Conservation (phyloP, 352 stramenopile species). For the Phytophthora europaea region DNA sequence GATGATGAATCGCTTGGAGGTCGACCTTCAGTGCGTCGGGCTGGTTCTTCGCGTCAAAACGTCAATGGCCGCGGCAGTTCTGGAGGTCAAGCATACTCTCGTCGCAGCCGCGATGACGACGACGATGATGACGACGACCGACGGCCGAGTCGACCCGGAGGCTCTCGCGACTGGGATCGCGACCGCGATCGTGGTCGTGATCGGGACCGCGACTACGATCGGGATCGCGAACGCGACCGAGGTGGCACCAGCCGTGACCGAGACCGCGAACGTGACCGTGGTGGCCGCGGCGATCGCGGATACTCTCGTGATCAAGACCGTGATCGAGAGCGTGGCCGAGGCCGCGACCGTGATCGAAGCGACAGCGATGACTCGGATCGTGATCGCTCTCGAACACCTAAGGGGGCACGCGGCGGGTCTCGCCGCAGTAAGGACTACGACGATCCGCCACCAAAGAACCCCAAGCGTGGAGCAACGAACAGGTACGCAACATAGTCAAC, state of each 20-base stretch:
- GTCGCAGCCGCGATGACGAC: constrained; percentile 48
- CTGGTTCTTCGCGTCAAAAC: constrained; percentile 30
- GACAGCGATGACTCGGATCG: constrained; percentile 42
- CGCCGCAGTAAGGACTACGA: constrained; percentile 61
- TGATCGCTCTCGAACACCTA: constrained; percentile 40
- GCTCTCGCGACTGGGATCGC: constrained; percentile 47
- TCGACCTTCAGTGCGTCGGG: constrained; percentile 33
- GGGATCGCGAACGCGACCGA: constrained; percentile 41
- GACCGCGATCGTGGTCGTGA: constrained; percentile 45
- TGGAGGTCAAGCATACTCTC: constrained; percentile 34
- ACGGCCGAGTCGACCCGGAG: constrained; percentile 38
- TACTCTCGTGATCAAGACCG: constrained; percentile 48
- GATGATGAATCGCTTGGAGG: constrained; percentile 51
- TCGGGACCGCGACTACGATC: constrained; percentile 36
- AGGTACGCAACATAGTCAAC: constrained; percentile 1
- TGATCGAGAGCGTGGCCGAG: constrained; percentile 35
- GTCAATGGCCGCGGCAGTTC: constrained; percentile 16
- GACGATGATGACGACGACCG: constrained; percentile 59
- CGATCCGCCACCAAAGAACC: constrained; percentile 30
- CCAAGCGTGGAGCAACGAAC: constrained; percentile 41
- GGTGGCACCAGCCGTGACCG: constrained; percentile 50
- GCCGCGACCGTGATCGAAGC: constrained; percentile 27
- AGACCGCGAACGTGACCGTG: constrained; percentile 40
- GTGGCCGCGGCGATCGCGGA: constrained; percentile 48
- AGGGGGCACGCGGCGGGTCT: constrained; percentile 25